phyloP scores from a whole-genome alignment of 345 rosid species.

The Hibiscus trionum region DNA sequence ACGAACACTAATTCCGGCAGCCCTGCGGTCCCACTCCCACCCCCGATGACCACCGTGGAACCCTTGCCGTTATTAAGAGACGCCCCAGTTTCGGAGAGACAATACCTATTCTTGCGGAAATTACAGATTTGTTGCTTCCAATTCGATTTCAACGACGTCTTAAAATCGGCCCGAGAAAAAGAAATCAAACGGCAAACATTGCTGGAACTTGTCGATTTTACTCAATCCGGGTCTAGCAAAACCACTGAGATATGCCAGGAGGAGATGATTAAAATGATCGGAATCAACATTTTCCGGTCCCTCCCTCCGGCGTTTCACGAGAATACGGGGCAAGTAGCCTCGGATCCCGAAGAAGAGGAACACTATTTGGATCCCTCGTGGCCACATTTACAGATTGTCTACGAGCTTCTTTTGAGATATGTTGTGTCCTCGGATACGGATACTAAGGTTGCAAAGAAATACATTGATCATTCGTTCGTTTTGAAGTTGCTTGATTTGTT shows the following conservation, averaged over 20 bases:
- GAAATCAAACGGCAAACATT: slow-evolving; percentile 33
- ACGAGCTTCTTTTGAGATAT: slow-evolving; percentile 30
- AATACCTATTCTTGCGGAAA: slow-evolving; percentile 52
- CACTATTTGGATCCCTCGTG: slow-evolving; percentile 75
- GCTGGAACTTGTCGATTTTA: background rate
- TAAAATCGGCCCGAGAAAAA: slow-evolving; percentile 56
- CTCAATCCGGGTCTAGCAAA: background rate
- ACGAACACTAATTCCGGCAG: slow-evolving; percentile 17
- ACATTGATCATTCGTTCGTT: background rate
- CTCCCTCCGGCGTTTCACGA: slow-evolving; percentile 74
- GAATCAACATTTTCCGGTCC: slow-evolving; percentile 55
- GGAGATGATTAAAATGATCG: slow-evolving; percentile 62
- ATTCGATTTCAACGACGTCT: slow-evolving; percentile 52
- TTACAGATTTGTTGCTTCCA: slow-evolving; percentile 73
- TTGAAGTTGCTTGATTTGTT: slow-evolving; percentile 60
- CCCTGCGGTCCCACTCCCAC: slow-evolving; percentile 28
- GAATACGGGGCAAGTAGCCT: slow-evolving; percentile 62
- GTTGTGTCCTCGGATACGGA: background rate
- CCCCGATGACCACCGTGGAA: slow-evolving; percentile 60
- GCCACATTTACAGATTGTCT: slow-evolving; percentile 88
- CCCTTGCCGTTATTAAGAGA: slow-evolving; percentile 62
- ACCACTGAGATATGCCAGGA: background rate
- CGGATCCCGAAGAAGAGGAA: slow-evolving; percentile 84
- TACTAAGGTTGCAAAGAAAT: background rate
- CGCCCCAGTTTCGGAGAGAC: slow-evolving; percentile 53